Conservation (phyloP, 2,329 filamentous ascomycete species). For the Cladophialophora bantiana region DNA sequence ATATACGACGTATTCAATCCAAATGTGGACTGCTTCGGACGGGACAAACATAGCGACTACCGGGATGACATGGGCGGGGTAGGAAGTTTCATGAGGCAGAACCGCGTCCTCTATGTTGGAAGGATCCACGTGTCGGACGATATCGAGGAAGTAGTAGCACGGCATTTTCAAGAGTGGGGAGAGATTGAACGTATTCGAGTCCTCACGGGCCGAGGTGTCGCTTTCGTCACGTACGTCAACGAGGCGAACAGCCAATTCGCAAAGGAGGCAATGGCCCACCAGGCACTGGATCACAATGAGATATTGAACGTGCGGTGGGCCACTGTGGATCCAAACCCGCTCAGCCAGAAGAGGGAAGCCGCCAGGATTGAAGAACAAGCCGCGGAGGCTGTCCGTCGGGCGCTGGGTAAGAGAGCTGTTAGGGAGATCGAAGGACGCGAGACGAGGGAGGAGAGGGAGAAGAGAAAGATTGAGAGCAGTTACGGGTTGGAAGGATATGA, state of each 20-base stretch:
- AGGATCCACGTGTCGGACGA: slow-evolving; percentile 95
- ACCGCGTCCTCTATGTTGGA: slow-evolving; percentile 91
- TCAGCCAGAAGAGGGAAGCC: slow-evolving; percentile 91
- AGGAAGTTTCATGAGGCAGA: slow-evolving; percentile 90
- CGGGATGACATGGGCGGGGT: slow-evolving; percentile 98
- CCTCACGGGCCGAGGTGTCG: slow-evolving; percentile 86
- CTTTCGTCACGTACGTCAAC: slow-evolving; percentile 92
- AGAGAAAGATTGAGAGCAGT: slow-evolving; percentile 80
- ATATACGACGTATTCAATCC: slow-evolving; percentile 90
- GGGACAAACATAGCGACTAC: slow-evolving; percentile 92
- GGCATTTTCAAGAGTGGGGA: slow-evolving; percentile 97
- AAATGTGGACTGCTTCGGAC: slow-evolving; percentile 93
- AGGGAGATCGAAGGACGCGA: slow-evolving; percentile 93
- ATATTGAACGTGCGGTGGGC: slow-evolving; percentile 97
- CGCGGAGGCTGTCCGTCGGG: slow-evolving; percentile 87
- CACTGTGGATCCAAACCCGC: slow-evolving; percentile 92
- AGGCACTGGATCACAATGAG: slow-evolving; percentile 88
- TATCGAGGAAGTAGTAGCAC: slow-evolving; percentile 92
- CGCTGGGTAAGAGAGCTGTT: slow-evolving; percentile 87
- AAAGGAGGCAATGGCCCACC: slow-evolving; percentile 95
- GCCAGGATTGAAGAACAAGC: slow-evolving; percentile 92
- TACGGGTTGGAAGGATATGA: slow-evolving; percentile 93
- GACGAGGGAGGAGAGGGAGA: slow-evolving; percentile 82
- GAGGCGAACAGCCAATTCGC: slow-evolving; percentile 90
- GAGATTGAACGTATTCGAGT: slow-evolving; percentile 88